Base-by-base conservation (phyloP, 169 alveolate genomes). In the Plasmodium cynomolgi region DNA sequence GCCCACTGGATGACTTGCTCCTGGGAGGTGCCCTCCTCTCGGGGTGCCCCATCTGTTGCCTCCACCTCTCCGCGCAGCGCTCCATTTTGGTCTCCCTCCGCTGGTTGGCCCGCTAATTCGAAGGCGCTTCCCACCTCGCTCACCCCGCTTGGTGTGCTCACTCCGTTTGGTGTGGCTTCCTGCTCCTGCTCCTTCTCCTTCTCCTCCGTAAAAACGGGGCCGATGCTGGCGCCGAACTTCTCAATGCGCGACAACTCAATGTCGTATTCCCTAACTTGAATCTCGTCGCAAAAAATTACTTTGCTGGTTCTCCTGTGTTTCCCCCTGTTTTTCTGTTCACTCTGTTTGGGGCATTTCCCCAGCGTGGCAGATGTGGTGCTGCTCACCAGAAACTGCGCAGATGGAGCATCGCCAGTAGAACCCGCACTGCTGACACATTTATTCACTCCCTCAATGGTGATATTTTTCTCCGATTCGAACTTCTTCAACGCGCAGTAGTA, bases 161-260 rank as follows among this genome's bases (percentile, higher is more conserved):
- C 23, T 20, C 1, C 20, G 50, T 0, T 81, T 73, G 11, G 13
- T 2, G 44, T 37, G 8, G 23, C 4, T 33, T 4, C 84, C 29
- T 80, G 23, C 68, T 26, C 23, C 86, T 3, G 20, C 20, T 13
- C 41, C 39, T 84, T 56, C 73, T 56, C 83, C 31, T 84, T 29
- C 15, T 84, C 93, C 56, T 84, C 93, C 23, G 81, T 86, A 54
- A 86, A 86, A 8, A 86, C 93, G 13, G 93, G 93, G 81, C 97
- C 97, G 83, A 95, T 77, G 47, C 93, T 68, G 31, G 96, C 97
- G 9, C 97, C 97, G 20, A 95, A 92, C 39, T 95, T 93, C 56
- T 95, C 97, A 83, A 95, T 95, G 56, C 79, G 83, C 5, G 97
- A 95, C 81, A 95, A 81, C 44, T 95, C 97, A 77, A 91, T 95